These are phyloP conservation scores for Cubamyces lactineus DNA, from an alignment of 768 basidiomycete genomes.

Conservation along the genomic window DNA sequence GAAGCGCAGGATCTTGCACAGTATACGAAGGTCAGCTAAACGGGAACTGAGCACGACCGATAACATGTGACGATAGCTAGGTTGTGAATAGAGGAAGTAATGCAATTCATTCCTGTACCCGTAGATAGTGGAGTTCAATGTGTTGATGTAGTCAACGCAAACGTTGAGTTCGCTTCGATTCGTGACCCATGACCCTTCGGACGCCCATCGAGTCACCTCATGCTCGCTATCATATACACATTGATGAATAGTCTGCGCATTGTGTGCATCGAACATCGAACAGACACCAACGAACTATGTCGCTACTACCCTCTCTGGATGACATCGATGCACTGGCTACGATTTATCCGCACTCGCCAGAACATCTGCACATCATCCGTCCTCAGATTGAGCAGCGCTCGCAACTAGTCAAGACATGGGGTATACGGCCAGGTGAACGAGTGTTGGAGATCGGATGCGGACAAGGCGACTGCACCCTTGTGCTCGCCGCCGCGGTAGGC, in stretches of 20 bases:
- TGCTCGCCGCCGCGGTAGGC: constrained; percentile 41
- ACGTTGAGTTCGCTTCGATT: too few species aligned
- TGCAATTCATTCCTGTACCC: too few species aligned
- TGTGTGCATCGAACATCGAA: too few species aligned
- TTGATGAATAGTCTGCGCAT: not conserved
- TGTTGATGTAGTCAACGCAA: too few species aligned
- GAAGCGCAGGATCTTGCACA: constrained; percentile 31
- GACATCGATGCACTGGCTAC: constrained; percentile 24
- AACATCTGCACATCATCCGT: constrained; percentile 16
- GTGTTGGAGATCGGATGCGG: constrained; percentile 47
- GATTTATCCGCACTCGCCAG: constrained; percentile 22
- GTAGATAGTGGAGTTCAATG: too few species aligned
- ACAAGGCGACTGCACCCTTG: constrained; percentile 45
- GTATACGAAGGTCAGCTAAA: constrained; percentile 26
- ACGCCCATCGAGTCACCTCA: not conserved
- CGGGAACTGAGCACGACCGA: too few species aligned
- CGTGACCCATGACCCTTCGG: too few species aligned
- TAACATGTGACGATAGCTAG: too few species aligned
- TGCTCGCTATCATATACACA: not conserved
- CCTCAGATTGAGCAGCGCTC: constrained; percentile 38
- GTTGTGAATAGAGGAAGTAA: too few species aligned
- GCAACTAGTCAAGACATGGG: constrained; percentile 36
- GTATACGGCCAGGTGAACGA: constrained; percentile 33
- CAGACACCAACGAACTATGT: not conserved
- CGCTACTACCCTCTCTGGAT: not conserved